A percentile compares a stretch with the other conserved stretches of the same genome.
These are phyloP conservation scores for Diospyros lotus DNA, from an alignment of 148 eudicot genomes.

Conservation along the genomic window DNA sequence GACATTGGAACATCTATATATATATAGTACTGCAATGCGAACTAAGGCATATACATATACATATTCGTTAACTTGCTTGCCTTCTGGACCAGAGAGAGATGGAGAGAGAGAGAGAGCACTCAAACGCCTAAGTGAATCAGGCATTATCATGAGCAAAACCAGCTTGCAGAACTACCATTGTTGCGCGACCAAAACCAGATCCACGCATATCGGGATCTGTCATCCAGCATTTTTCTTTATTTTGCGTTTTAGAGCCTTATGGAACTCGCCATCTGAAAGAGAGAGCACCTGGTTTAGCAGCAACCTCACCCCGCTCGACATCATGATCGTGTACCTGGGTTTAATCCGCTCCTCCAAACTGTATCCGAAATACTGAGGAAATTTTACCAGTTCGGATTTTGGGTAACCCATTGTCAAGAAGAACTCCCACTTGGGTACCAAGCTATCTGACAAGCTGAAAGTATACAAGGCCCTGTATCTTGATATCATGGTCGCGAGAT, in stretches of 20 bases:
- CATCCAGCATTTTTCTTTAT: conserved; percentile 32
- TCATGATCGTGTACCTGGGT: conserved; percentile 57
- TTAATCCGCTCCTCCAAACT: conserved; percentile 76
- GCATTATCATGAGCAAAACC: not conserved
- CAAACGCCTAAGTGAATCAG: no score
- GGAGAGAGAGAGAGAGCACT: no score
- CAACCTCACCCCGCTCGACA: conserved; percentile 48
- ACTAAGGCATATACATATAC: no score
- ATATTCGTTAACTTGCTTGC: no score
- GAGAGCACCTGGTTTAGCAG: conserved; percentile 53
- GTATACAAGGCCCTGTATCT: conserved; percentile 62
- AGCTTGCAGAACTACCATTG: not conserved
- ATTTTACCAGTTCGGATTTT: conserved; percentile 56
- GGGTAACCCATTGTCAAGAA: conserved; percentile 66
- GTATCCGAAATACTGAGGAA: conserved; percentile 80
- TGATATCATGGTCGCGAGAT: conserved; percentile 55
- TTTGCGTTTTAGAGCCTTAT: conserved; percentile 45
- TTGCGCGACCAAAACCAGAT: not conserved
- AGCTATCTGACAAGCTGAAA: conserved; percentile 57
- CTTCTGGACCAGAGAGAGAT: no score
- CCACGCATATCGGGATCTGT: not conserved
- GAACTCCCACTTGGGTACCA: conserved; percentile 77
- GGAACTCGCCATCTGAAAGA: conserved; percentile 44
- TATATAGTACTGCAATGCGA: no score
- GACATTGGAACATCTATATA: not conserved